A percentile compares a stretch with the other conserved stretches of the same genome.
Conservation (phyloP, 345 rosid species). For the Kernera saxatilis region DNA sequence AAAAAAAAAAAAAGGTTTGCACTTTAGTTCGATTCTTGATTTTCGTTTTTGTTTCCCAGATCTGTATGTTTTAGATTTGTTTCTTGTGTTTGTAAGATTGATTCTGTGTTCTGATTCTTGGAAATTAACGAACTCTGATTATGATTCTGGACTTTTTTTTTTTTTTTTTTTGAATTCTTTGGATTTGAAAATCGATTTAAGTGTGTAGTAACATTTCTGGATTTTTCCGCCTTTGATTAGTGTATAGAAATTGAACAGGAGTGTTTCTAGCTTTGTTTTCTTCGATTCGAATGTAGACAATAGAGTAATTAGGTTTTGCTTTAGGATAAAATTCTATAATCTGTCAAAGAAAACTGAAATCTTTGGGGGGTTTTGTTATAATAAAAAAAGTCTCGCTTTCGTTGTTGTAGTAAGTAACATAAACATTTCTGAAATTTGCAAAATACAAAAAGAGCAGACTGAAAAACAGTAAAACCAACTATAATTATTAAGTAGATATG, state of each 20-base stretch:
- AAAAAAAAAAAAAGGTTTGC: conserved; percentile 6
- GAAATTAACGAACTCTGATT: neutral
- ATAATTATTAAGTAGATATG: neutral
- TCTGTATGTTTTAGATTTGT: conserved; percentile 17
- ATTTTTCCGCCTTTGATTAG: neutral
- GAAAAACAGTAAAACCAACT: neutral
- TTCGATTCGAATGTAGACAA: neutral
- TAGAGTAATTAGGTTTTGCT: neutral
- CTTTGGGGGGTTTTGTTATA: neutral
- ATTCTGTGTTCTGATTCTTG: neutral
- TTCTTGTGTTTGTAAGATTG: neutral
- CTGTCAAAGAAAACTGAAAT: neutral
- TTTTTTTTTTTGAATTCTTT: neutral
- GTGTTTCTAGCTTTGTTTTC: neutral
- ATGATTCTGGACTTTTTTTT: neutral
- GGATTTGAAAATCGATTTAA: neutral
- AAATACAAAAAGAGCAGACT: neutral
- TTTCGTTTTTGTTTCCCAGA: neutral
- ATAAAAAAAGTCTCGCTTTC: neutral
- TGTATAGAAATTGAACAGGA: neutral
- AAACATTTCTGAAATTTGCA: neutral
- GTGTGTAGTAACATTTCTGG: neutral
- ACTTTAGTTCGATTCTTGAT: neutral
- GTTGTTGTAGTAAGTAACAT: neutral
- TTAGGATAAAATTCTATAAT: neutral